A percentile compares a stretch with the other conserved stretches of the same genome.
Conservation (phyloP, 805 yeast genomes). For the Ogataea methylovora region DNA sequence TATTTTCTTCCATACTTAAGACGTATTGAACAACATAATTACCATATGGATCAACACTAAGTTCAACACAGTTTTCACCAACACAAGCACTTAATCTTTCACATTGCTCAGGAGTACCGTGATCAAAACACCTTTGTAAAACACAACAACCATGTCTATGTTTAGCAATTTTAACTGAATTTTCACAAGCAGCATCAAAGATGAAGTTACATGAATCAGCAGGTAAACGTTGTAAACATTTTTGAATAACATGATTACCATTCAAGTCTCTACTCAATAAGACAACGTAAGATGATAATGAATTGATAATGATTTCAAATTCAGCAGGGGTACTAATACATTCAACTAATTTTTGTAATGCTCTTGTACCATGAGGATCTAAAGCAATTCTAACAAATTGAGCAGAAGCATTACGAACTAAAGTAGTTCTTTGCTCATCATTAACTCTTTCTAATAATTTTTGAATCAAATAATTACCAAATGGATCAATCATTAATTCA, state of each 20-base stretch:
- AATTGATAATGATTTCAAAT: slow-evolving; percentile 37
- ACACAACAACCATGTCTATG: slow-evolving; percentile 98
- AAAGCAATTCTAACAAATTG: slow-evolving; percentile 74
- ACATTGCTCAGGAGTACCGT: slow-evolving; percentile 69
- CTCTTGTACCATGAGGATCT: slow-evolving; percentile 95
- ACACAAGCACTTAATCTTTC: slow-evolving; percentile 58
- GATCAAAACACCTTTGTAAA: slow-evolving; percentile 88
- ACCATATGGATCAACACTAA: slow-evolving; percentile 91
- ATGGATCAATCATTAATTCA: slow-evolving; percentile 90
- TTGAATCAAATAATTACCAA: slow-evolving; percentile 94
- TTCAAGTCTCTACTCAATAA: slow-evolving; percentile 79
- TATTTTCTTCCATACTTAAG: slow-evolving; percentile 32
- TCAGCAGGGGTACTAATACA: slow-evolving; percentile 69
- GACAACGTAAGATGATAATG: slow-evolving; percentile 57
- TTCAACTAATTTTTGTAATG: slow-evolving; percentile 87
- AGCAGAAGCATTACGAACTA: slow-evolving; percentile 67
- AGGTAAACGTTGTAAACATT: slow-evolving; percentile 69
- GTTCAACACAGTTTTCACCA: slow-evolving; percentile 56
- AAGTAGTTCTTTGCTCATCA: slow-evolving; percentile 56
- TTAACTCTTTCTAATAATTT: slow-evolving; percentile 75
- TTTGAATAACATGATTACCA: slow-evolving; percentile 96
- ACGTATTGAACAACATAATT: slow-evolving; percentile 96
- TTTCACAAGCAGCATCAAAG: slow-evolving; percentile 71
- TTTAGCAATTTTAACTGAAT: slow-evolving; percentile 78
- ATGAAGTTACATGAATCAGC: slow-evolving; percentile 77